Conservation (phyloP, 2,329 filamentous ascomycete genomes). For the Lithohypha guttulata region DNA sequence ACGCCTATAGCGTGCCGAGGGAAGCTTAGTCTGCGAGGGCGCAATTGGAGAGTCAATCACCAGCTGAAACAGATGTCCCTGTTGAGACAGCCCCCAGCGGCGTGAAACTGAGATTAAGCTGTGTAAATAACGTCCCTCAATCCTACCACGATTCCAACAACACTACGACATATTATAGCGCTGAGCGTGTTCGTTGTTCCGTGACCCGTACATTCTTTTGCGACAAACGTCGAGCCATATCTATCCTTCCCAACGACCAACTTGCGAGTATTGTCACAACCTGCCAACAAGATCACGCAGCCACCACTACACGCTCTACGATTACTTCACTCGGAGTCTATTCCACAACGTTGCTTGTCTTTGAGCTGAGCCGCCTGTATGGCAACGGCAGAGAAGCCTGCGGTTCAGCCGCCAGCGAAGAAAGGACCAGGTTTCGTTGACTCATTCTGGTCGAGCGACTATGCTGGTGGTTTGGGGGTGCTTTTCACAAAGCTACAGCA, state of each 20-base stretch:
- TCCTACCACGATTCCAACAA: too few species aligned
- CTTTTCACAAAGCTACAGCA: slow-evolving; percentile 96
- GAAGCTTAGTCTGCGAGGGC: too few species aligned
- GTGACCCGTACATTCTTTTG: too few species aligned
- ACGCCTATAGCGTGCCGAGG: too few species aligned
- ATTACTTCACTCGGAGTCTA: not conserved
- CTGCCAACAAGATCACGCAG: too few species aligned
- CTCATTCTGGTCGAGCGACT: slow-evolving; percentile 97
- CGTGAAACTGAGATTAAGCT: too few species aligned
- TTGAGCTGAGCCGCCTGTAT: not conserved
- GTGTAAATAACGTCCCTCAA: too few species aligned
- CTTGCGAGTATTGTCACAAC: not conserved
- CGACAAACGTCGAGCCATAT: not conserved
- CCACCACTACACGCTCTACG: not conserved
- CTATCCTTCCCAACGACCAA: not conserved
- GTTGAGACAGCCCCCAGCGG: too few species aligned
- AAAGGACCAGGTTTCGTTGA: slow-evolving; percentile 66
- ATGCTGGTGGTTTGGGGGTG: slow-evolving; percentile 88
- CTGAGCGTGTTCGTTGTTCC: too few species aligned
- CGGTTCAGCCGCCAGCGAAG: slow-evolving; percentile 7
- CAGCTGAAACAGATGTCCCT: too few species aligned
- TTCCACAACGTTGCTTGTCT: not conserved
- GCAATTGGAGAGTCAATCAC: too few species aligned
- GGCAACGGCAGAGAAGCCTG: slow-evolving; percentile 6
- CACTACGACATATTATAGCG: too few species aligned